phyloP scores from a whole-genome alignment of 2,329 filamentous ascomycete species.

The Stagonosporopsis chrysanthemi region DNA sequence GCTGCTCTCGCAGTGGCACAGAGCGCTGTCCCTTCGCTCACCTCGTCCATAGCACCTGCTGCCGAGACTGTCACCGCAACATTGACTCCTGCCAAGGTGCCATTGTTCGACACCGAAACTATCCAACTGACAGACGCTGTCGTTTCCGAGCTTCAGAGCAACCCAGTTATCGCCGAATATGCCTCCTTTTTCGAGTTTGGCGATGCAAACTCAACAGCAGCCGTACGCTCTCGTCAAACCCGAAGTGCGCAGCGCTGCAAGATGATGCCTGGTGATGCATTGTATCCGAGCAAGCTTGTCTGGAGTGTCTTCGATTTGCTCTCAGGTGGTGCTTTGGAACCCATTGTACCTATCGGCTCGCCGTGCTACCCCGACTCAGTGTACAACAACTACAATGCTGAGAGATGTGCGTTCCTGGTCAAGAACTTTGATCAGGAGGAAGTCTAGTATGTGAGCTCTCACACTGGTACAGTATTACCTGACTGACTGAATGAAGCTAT shows the following conservation, averaged over 20 bases:
- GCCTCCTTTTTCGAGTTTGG: conserved; percentile 49
- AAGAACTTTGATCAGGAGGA: conserved; percentile 27
- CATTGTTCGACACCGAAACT: conserved; percentile 31
- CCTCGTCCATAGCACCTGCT: conserved; percentile 33
- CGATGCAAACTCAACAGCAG: conserved; percentile 21
- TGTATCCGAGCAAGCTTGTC: conserved; percentile 30
- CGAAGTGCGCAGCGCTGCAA: conserved; percentile 33
- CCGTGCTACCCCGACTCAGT: conserved; percentile 38
- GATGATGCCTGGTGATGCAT: conserved; percentile 37
- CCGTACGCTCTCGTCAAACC: conserved; percentile 16
- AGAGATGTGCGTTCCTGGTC: conserved; percentile 32
- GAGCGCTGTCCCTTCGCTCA: conserved; percentile 23
- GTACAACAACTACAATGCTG: conserved; percentile 40
- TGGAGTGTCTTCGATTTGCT: conserved; percentile 36
- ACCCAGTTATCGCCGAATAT: conserved; percentile 28
- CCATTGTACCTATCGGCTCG: conserved; percentile 39
- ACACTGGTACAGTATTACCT: not conserved
- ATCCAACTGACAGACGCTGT: conserved; percentile 39
- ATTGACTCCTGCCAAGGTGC: conserved; percentile 29
- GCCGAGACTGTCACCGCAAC: conserved; percentile 33
- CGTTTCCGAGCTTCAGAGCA: conserved; percentile 27
- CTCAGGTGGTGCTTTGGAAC: conserved; percentile 35
- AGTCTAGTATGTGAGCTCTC: conserved; percentile 26
- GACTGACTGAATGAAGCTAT: conserved; percentile 23
- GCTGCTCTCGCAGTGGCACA: conserved; percentile 28